These are phyloP conservation scores for Pueraria montana DNA, from an alignment of 306 rosid genomes.

Conservation along the genomic window DNA sequence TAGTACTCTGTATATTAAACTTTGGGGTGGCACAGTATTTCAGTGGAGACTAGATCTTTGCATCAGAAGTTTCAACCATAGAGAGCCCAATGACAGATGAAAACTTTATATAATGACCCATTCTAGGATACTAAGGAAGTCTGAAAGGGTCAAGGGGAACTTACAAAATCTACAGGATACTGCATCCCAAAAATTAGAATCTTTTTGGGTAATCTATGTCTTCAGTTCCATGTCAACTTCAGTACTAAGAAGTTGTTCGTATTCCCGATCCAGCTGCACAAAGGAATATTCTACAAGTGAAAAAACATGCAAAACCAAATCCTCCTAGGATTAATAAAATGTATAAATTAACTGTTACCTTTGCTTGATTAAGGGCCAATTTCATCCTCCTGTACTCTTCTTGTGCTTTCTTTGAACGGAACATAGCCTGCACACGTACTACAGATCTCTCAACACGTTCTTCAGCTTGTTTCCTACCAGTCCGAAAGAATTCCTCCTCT, in stretches of 20 bases:
- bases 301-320: conserved; percentile 26
- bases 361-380: conserved; percentile 74
- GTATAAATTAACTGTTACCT: conserved; percentile 53
- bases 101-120: conserved; percentile 39
- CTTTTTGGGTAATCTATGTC: conserved; percentile 41
- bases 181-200: conserved; percentile 20
- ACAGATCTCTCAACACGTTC: conserved; percentile 86
- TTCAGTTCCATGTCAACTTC: conserved; percentile 61
- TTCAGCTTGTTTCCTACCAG: conserved; percentile 85
- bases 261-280: conserved; percentile 85
- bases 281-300: conserved; percentile 41
- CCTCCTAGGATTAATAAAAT: neutral
- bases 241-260: conserved; percentile 65
- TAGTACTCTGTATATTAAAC: conserved; percentile 13
- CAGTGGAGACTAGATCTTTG: conserved; percentile 7
- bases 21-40: conserved; percentile 15
- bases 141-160: conserved; percentile 53
- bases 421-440: conserved; percentile 85
- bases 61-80: neutral
- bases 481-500: conserved; percentile 82
- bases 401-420: conserved; percentile 94
- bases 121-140: conserved; percentile 45
- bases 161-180: conserved; percentile 64
- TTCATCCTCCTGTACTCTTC: conserved; percentile 92
- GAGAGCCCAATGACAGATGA: conserved; percentile 31